Conservation (phyloP, 768 basidiomycete genomes). For the Lactarius vividus region DNA sequence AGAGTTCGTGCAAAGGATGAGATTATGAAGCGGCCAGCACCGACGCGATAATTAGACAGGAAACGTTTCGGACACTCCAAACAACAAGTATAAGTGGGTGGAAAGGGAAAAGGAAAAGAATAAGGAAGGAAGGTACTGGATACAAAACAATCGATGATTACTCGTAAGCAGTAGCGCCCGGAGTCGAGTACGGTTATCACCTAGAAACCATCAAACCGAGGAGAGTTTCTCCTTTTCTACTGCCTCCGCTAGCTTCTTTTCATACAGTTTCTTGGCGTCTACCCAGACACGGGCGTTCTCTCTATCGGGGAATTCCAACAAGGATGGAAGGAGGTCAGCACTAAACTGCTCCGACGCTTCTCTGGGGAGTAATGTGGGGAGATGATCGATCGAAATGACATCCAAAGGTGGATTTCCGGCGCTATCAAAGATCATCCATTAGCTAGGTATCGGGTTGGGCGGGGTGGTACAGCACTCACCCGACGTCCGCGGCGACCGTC, state of each 20-base stretch:
- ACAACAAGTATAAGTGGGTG: slow-evolving; percentile 37
- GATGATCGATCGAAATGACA: slow-evolving; percentile 94
- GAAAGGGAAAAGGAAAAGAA: slow-evolving; percentile 30
- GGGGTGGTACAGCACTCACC: slow-evolving; percentile 46
- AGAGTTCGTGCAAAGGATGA: slow-evolving; percentile 13
- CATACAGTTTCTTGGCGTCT: slow-evolving; percentile 82
- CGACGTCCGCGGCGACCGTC: slow-evolving; percentile 81
- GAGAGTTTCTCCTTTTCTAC: slow-evolving; percentile 34
- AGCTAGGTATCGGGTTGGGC: slow-evolving; percentile 1
- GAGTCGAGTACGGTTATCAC: not conserved
- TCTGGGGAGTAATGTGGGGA: slow-evolving; percentile 91
- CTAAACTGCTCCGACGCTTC: slow-evolving; percentile 98
- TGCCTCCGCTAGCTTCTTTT: slow-evolving; percentile 59
- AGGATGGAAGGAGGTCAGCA: slow-evolving; percentile 76
- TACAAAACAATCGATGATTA: slow-evolving; percentile 21
- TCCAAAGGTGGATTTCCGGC: slow-evolving; percentile 64
- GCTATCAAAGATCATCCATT: slow-evolving; percentile 38
- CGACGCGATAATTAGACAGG: slow-evolving; percentile 31
- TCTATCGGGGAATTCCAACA: slow-evolving; percentile 72
- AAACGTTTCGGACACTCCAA: slow-evolving; percentile 20
- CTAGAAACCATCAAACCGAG: slow-evolving; percentile 10
- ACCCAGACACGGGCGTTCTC: slow-evolving; percentile 75
- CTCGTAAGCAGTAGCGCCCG: not conserved
- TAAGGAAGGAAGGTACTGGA: slow-evolving; percentile 23
- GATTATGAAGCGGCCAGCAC: slow-evolving; percentile 37